Evolutionary conservation across 106 monocot genomes (phyloP), one percentile per base, ranked within the genome.

Genomic region (Vanilla planifolia): DNA sequence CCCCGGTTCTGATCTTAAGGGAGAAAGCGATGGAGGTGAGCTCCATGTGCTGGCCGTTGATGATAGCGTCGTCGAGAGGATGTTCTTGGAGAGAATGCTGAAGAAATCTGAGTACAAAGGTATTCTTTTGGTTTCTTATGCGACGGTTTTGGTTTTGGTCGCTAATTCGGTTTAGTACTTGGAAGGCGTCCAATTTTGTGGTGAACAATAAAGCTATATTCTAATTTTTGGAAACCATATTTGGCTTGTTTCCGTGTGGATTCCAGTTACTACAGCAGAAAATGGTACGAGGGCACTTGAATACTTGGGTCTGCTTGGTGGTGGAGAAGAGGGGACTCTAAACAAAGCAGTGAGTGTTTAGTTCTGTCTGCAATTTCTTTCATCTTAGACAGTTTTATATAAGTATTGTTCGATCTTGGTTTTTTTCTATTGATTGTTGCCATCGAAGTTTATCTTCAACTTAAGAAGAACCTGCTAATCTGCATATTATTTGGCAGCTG

Each of bases 231-330:
- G n/a, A n/a, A n/a, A n/a, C n/a, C n/a, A n/a, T n/a, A 24, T 0
- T 25, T n/a, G n/a, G n/a, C 26, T 50, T 50, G 17, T 10, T 25
- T 50, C 50, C 21, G 3, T 50, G 6, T 63, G 43, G 20, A 8
- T 66, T 55, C 23, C 65, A 73, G 73, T 73, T 16, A 73, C 73
- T 24, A 73, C 73, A 33, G 73, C 66, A 57, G 73, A 73, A 39
- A 66, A 73, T 73, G 66, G 66, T 3, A n/a, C 51, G 21, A 73
- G 66, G 36, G 73, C 73, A 60, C 59, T 73, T 59, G 73, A 73
- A 42, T 73, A 66, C 27, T 52, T 73, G 40, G 73, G 73, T 21
- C 36, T 72, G 21, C 32, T 41, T 34, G 73, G 33, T 42, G 73
- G 50, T 8, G 32, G 43, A 43, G 43, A 56, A 40, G 33, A 63